These are phyloP conservation scores for Phytopythium mirpurense DNA, from an alignment of 352 stramenopile species.

Conservation along the genomic window DNA sequence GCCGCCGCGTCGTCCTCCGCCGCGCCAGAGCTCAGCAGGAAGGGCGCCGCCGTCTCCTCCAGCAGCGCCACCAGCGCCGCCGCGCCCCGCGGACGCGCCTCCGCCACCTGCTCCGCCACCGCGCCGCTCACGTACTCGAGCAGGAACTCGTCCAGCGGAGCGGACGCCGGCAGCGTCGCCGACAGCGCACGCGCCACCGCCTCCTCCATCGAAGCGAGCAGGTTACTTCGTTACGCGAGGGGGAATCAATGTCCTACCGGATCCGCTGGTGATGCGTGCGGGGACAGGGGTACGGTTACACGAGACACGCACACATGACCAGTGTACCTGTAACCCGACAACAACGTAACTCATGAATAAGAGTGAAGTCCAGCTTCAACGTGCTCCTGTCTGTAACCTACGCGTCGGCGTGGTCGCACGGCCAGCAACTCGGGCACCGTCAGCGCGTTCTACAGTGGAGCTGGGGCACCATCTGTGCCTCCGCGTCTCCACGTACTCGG, in stretches of 20 bases:
- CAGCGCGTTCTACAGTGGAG: conserved; percentile 34
- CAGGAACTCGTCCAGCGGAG: conserved; percentile 58
- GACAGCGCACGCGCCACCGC: conserved; percentile 40
- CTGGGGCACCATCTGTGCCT: conserved; percentile 21
- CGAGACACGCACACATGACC: not conserved
- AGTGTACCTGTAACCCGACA: not conserved
- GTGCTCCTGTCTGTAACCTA: no score
- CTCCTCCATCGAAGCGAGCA: no score
- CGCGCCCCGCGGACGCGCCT: conserved; percentile 27
- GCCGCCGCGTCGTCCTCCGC: conserved; percentile 36
- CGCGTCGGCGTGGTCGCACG: conserved; percentile 23
- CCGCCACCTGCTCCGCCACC: conserved; percentile 35
- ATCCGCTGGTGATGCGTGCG: not conserved
- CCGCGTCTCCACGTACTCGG: conserved; percentile 12
- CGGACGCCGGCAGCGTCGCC: conserved; percentile 30
- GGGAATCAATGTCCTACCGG: not conserved
- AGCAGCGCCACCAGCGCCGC: conserved; percentile 37
- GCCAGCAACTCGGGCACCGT: conserved; percentile 35
- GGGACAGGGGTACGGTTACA: not conserved
- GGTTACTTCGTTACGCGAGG: not conserved
- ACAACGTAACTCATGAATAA: no score
- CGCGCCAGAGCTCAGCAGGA: conserved; percentile 56
- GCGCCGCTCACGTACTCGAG: conserved; percentile 67
- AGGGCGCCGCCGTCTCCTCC: conserved; percentile 59
- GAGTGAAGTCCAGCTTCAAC: no score